Evolutionary conservation across 768 basidiomycete genomes (phyloP), one percentile per base, ranked within the genome.

Genomic region (Hypholoma sublateritium): DNA sequence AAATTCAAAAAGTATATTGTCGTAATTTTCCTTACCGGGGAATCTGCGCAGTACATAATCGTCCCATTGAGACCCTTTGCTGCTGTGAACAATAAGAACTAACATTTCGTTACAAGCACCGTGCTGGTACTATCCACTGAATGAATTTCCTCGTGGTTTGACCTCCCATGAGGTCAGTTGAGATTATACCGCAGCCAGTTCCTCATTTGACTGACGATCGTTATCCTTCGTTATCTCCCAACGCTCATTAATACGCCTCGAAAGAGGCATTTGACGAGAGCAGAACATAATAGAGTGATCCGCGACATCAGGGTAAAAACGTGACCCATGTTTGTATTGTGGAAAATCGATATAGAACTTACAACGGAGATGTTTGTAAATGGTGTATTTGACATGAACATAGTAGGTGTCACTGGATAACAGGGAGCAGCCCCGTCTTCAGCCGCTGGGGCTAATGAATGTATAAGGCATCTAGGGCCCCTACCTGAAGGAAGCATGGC

Each of bases 141-240:
- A 28, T 24, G 24, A 28, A 42, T 28, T 14, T n/a, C 25, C 17
- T 9, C 28, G 28, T 32, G 28, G 17, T 43, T n/a, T 39, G 22
- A 44, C n/a, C 5, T 43, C 4, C 39, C 51, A 53, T 43, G 39
- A 53, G 17, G 42, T 21, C 17, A 36, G 32, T 17, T 36, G 34
- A 53, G 43, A 53, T 53, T 22, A 36, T 21, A 22, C 43, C 53
- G 17, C 53, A 35, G 6, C 28, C 32, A 45, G 19, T 14, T 43
- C 35, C 41, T 35, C 13, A 21, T n/a, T 52, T 25, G 39, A 19
- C n/a, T 32, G 24, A 16, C 17, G 51, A 53, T 53, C 51, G 41
- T 53, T 53, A 45, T 45, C 42, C 45, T n/a, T 53, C 51, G 41
- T 53, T 53, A 45, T 45, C 42, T 53, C n/a, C 19, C 42, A 32